Conservation (phyloP, 371 early-diverging fungal genomes). For the Mortierella sp. region DNA sequence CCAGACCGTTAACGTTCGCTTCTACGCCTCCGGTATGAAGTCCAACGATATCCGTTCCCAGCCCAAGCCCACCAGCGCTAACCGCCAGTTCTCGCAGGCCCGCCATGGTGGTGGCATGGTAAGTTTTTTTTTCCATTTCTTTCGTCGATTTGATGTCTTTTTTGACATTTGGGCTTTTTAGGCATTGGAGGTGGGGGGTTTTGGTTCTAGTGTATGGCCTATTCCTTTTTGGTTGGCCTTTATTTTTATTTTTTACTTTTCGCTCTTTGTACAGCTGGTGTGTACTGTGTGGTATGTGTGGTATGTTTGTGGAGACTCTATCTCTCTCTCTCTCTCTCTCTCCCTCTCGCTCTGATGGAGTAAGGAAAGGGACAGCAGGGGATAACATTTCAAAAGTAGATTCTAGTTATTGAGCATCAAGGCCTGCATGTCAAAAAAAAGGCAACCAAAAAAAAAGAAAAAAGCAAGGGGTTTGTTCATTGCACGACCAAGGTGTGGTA, state of each 20-base stretch:
- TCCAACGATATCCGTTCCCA: conserved; percentile 32
- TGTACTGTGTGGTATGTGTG: background rate
- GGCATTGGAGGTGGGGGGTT: too few species aligned
- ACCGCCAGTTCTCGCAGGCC: conserved; percentile 37
- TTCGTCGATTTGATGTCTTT: too few species aligned
- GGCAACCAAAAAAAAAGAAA: background rate
- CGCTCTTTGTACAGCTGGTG: too few species aligned
- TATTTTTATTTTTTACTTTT: background rate
- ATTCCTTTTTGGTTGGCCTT: background rate
- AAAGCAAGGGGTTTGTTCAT: background rate
- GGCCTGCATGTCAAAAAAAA: background rate
- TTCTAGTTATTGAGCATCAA: conserved; percentile 1
- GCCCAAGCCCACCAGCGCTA: conserved; percentile 20
- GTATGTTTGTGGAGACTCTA: background rate
- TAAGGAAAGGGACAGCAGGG: too few species aligned
- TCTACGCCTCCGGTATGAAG: conserved; percentile 35
- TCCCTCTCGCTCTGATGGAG: too few species aligned
- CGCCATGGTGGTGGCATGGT: conserved; percentile 57
- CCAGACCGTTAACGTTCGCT: conserved; percentile 40
- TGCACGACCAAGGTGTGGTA: background rate
- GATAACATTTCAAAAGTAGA: background rate
- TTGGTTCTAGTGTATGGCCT: background rate
- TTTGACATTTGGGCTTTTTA: too few species aligned
- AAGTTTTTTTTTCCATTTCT: too few species aligned
- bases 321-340: background rate